Evolutionary conservation across 2,329 filamentous ascomycete species (phyloP), one percentile per base, ranked within the genome.

Genomic region (Pseudogymnoascus pannorum): DNA sequence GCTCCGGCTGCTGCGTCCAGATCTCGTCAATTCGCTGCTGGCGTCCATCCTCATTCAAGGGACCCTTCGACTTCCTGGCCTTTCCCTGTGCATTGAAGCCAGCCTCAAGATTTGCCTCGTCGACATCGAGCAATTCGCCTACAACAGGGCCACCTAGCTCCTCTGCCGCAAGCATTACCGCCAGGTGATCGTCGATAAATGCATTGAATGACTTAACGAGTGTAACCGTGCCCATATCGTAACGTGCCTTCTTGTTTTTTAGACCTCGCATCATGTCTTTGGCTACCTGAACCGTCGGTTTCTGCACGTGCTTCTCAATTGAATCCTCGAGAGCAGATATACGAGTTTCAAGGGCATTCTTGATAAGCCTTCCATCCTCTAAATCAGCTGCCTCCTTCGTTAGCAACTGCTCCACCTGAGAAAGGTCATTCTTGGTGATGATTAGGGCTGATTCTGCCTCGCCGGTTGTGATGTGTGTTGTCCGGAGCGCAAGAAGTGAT

Each of bases 91-190:
- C 73, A 66, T 78, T 86, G 71, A 87, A 87, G 1, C 83, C 84
- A 7, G 79, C 81, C 4, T 78, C 80, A 5, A 87, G 74, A 65
- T 81, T 82, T 48, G 87, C 81, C 7, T 81, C 67, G 77, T 86
- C 75, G 75, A 89, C 69, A 72, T 88, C 84, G 69, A 88, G 79
- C 67, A 87, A 78, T 66, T 91, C 87, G 3, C 91, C 89, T 0
- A 92, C 89, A 9, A 92, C 87, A 0, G 91, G 91, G 0, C 91
- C 91, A 6, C 91, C 91, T 1, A 92, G 79, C 69, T 92, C 89
- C 75, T 95, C 91, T 0, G 89, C 89, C 5, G 90, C 91, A 44
- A 96, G 78, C 84, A 93, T 89, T 2, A 82, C 75, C 1, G 88
- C 88, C 1, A 96, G 79, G 40, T 84, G 81, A 44, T 84, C 76